Evolutionary conservation across 202 grass and related monocot species (phyloP), one percentile per base, ranked within the genome.

Genomic region (Bolboschoenoplectus hybrid): DNA sequence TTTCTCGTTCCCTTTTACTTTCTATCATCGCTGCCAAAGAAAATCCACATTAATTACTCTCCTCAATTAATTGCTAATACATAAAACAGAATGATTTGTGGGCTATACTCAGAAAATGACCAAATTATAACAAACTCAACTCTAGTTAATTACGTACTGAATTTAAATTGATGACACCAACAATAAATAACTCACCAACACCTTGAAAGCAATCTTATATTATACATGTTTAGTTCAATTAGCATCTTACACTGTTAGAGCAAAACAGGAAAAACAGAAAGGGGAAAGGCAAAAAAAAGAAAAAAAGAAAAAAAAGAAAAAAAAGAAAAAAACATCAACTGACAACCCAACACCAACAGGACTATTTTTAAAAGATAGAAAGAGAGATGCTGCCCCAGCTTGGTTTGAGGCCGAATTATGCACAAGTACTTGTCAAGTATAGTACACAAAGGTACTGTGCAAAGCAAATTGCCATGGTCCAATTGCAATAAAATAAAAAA

Each of bases 171-270:
- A 78, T 78, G 51, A 57, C 58, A 52, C 13, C 50, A 79, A 39
- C 51, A 79, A 79, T 58, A 10, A 79, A 79, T 79, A 56, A 78
- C 74, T 40, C 74, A 79, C 74, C 74, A 79, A 79, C 49, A 58
- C 51, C 16, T 35, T 79, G 13, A 78, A 78, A 78, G 74, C 74
- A 78, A 78, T 39, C 13, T 57, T 56, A 56, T 78, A 77, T 57
- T 56, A 56, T 78, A 77, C 50, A 13, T 77, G 32, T 32, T 26
- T 38, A 19, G 50, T 77, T 77, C 49, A 78, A 56, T 78, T 56
- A 56, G 26, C 74, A 78, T 11, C 57, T 78, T 57, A 40, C 74
- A 79, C 52, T 17, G 35, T 40, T 79, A 78, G 6, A 12, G 35
- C 50, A 56, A 52, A 77, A 77, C 73, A 77, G 49, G 26, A 17